phyloP scores from a whole-genome alignment of 2,329 filamentous ascomycete species.

The Colletotrichum endophyticum region DNA sequence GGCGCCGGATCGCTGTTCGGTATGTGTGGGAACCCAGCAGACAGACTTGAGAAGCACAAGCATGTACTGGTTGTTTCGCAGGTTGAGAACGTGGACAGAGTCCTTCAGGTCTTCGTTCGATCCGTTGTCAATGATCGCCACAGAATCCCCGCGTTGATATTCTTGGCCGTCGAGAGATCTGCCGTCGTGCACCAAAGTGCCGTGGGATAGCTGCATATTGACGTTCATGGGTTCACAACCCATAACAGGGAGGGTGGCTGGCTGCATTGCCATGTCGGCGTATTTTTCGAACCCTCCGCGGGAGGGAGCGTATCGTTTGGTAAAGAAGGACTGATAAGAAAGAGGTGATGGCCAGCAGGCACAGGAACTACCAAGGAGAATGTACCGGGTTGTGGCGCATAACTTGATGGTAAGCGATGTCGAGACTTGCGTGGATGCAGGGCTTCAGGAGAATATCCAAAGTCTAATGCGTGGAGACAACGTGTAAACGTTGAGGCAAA shows the following conservation, averaged over 20 bases:
- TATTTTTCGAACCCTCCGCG: not conserved
- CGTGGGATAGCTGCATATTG: slow-evolving; percentile 18
- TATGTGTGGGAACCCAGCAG: slow-evolving; percentile 22
- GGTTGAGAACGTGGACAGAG: slow-evolving; percentile 14
- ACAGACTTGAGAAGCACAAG: slow-evolving; percentile 7
- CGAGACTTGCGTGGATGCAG: not conserved
- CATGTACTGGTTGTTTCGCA: slow-evolving; percentile 13
- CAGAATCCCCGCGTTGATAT: slow-evolving; percentile 11
- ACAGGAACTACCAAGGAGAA: not conserved
- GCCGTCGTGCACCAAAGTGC: slow-evolving; percentile 13
- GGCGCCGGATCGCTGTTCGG: slow-evolving; percentile 15
- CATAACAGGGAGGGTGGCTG: not conserved
- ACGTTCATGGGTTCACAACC: not conserved
- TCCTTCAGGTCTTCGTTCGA: not conserved
- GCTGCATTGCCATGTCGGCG: not conserved
- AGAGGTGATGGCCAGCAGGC: not conserved
- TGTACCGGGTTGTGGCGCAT: not conserved
- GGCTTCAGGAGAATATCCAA: not conserved
- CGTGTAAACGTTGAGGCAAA: not conserved
- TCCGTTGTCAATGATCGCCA: slow-evolving; percentile 16
- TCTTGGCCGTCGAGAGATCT: slow-evolving; percentile 12
- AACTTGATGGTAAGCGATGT: not conserved
- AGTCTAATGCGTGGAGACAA: not conserved
- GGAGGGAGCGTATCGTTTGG: not conserved
- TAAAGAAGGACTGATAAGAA: not conserved